Base-by-base conservation (phyloP, 1,284 basidiomycete genomes). In the Puccinia horiana region DNA sequence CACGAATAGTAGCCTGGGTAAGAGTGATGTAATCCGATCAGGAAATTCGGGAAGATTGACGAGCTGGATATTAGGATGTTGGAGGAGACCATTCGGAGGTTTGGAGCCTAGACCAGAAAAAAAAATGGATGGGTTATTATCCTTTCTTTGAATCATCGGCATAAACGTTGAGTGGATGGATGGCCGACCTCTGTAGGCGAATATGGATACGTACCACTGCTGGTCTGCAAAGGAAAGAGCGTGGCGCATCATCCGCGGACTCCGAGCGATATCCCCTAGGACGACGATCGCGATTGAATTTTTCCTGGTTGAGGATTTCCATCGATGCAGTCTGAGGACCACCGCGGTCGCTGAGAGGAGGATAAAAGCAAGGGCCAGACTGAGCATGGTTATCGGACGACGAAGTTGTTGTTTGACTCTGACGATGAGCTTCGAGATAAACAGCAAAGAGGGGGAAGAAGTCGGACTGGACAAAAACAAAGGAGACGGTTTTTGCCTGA, bases 241-340 rank as follows among this genome's bases (percentile, higher is more conserved):
- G 85, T 99, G 97, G 87, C 98, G 97, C 93, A 98, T 97, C 94
- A 98, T 98, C 54, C 97, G 90, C 12, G 97, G 97, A 86, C 93
- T 95, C 72, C 96, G 90, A 0, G 95, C 97, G 73, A 99, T 91
- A 88, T 99, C 97, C 9, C 97, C 97, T 12, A 99, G 90, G 0
- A 99, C 97, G 40, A 99, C 89, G 70, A 99, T 91, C 0, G 92
- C 93, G 16, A 94, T 93, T 0, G 93, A 87, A 20, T 85, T 82
- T 29, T 26, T 75, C 49, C 16, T 54, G 63, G 63, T 35, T 37
- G 61, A 1, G 0, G 35, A 4, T 65, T 14, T 65, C 35, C 35
- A 8, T 40, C 37, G 37, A 65, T 65, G 63, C 18, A 35, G 16
- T 2, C 37, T 40, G 20, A n/a, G 63, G 37, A 65, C 63, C 18